Evolutionary conservation across 139 green algal genomes (phyloP), one percentile per base, ranked within the genome.

Genomic region (Chlamydomonas eustigma): DNA sequence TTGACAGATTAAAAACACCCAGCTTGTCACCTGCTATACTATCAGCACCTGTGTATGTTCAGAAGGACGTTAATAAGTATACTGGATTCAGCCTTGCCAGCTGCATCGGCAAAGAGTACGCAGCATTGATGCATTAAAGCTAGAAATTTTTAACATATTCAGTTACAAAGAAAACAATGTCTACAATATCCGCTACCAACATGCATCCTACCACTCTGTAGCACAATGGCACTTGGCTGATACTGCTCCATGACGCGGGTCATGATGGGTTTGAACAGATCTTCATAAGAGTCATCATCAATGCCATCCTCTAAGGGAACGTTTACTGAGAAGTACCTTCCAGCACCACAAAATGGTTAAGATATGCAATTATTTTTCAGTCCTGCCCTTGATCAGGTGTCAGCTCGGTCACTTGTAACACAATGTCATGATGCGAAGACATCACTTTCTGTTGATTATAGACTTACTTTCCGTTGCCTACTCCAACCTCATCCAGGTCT

Each of bases 1-100:
- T 66, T 0, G 90, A 92, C 72, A 99, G 79, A 83, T 94, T 97
- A 85, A 98, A 98, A 79, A 88, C 91, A 12, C 95, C 95, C 12
- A 99, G 82, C 2, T 92, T 83, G 84, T 99, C 95, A 35, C 88
- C 82, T 12, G 90, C 90, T 1, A 98, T 75, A 6, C 85, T 93
- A 85, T 98, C 95, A 2, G 95, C 95, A 2, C 94, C 91, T 51
- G 34, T 37, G 63, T n/a, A n/a, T n/a, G n/a, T n/a, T n/a, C 50
- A 63, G 22, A 28, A 22, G 50, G 50, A 22, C 50, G 50, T 28
- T 22, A 22, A 63, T 28, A n/a, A n/a, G n/a, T n/a, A n/a, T n/a
- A n/a, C n/a, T n/a, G n/a, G n/a, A n/a, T n/a, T n/a, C n/a, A n/a
- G n/a, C n/a, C n/a, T n/a, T n/a, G n/a, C n/a, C n/a, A n/a, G n/a